phyloP scores from a whole-genome alignment of 2,329 filamentous ascomycete genomes.

The Fulvia fulva region DNA sequence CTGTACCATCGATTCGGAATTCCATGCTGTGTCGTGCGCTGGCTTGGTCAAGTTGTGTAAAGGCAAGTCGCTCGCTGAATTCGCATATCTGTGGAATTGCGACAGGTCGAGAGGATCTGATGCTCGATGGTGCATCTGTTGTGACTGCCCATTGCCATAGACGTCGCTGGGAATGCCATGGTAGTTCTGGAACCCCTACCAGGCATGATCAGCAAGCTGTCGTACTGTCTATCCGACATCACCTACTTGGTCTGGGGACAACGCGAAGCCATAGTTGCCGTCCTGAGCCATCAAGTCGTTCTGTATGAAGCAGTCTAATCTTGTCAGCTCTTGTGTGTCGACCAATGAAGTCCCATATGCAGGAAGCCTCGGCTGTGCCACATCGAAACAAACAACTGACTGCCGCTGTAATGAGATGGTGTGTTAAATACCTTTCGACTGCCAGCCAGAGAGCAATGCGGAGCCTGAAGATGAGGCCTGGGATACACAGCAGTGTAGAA shows the following conservation, averaged over 20 bases:
- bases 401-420: background rate
- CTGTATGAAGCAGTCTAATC: background rate
- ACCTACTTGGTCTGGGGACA: background rate
- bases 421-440: slow-evolving; percentile 1
- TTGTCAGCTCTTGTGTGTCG: background rate
- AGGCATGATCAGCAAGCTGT: background rate
- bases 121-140: slow-evolving; percentile 2
- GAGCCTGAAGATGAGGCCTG: background rate
- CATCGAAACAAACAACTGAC: background rate
- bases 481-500: background rate
- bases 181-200: background rate
- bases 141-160: background rate
- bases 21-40: slow-evolving; percentile 7
- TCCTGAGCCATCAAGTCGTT: background rate
- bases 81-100: background rate
- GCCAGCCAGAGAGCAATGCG: background rate
- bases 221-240: background rate
- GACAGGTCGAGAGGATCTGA: slow-evolving; percentile 10
- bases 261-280: background rate
- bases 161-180: background rate
- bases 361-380: background rate
- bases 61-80: background rate
- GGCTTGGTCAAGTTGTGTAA: slow-evolving; percentile 13
- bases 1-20: background rate
- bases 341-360: background rate